phyloP scores from a whole-genome alignment of 2,329 filamentous ascomycete species.

The Fusarium sp. region DNA sequence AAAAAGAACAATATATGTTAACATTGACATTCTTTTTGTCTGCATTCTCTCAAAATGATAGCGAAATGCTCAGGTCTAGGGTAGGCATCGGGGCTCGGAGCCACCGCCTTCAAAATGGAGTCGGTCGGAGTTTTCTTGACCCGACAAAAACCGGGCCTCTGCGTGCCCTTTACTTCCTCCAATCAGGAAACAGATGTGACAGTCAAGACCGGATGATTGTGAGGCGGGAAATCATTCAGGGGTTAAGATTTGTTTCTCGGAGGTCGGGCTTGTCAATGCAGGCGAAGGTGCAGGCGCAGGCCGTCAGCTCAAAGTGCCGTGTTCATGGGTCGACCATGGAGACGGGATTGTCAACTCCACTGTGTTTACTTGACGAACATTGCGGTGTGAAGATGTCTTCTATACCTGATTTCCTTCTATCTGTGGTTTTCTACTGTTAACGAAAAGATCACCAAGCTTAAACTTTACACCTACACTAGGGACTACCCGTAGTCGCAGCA shows the following conservation, averaged over 20 bases:
- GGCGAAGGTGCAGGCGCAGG: not conserved
- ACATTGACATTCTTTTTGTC: too few species aligned
- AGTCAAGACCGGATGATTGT: not conserved
- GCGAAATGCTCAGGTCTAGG: not conserved
- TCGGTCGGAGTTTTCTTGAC: not conserved
- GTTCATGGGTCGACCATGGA: not conserved
- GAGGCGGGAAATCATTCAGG: not conserved
- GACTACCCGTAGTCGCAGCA: not conserved
- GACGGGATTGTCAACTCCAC: not conserved
- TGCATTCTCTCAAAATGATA: not conserved
- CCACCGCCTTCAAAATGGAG: not conserved
- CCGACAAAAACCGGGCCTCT: not conserved
- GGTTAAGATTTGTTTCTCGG: not conserved
- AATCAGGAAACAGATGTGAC: not conserved
- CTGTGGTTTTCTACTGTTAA: not conserved
- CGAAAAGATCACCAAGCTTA: not conserved
- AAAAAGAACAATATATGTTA: too few species aligned
- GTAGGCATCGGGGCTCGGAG: not conserved
- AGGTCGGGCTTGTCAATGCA: not conserved
- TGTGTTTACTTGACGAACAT: not conserved
- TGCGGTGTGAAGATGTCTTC: not conserved
- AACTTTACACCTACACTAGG: not conserved
- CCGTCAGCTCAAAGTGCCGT: not conserved
- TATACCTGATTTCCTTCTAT: not conserved
- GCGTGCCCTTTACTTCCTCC: not conserved